These are phyloP conservation scores for Fusarium torreyae DNA, from an alignment of 2,329 filamentous ascomycete genomes.

Conservation along the genomic window DNA sequence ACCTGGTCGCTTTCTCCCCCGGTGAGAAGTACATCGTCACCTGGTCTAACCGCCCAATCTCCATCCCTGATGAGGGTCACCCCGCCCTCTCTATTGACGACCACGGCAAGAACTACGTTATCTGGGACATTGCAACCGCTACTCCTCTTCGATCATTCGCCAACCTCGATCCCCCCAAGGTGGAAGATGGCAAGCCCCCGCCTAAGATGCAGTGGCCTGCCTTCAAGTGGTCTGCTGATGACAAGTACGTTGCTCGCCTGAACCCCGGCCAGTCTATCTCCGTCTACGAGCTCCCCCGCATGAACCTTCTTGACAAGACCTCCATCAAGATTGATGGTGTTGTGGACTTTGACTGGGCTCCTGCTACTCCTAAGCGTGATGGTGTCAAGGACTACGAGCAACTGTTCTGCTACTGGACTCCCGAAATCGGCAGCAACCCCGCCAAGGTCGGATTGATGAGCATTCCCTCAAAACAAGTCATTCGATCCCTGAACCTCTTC, in stretches of 20 bases:
- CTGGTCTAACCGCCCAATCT: conserved; percentile 95
- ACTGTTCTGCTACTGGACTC: conserved; percentile 98
- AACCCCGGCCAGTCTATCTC: conserved; percentile 90
- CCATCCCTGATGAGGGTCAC: conserved; percentile 89
- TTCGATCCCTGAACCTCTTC: conserved; percentile 96
- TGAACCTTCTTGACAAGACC: conserved; percentile 91
- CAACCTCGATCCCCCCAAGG: conserved; percentile 83
- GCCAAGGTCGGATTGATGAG: conserved; percentile 98
- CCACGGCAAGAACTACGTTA: conserved; percentile 99
- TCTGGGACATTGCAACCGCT: conserved; percentile 94
- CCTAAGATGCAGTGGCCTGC: conserved; percentile 98
- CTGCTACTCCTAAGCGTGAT: conserved; percentile 84
- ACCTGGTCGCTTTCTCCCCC: conserved; percentile 96
- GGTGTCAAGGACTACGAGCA: conserved; percentile 94
- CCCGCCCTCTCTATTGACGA: conserved; percentile 90
- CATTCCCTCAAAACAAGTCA: conserved; percentile 93
- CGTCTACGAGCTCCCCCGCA: conserved; percentile 89
- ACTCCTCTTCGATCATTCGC: conserved; percentile 94
- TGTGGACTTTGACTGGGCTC: conserved; percentile 98
- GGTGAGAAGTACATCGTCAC: conserved; percentile 94
- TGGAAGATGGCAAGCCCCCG: conserved; percentile 71
- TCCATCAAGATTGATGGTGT: conserved; percentile 97
- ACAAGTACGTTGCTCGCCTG: conserved; percentile 96
- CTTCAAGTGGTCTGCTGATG: conserved; percentile 99
- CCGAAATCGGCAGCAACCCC: conserved; percentile 97